Percentiles rank a stretch among this genome's conserved stretches.
These are phyloP conservation scores for Metschnikowia picachoensis DNA, from an alignment of 805 yeast genomes.

Conservation along the genomic window DNA sequence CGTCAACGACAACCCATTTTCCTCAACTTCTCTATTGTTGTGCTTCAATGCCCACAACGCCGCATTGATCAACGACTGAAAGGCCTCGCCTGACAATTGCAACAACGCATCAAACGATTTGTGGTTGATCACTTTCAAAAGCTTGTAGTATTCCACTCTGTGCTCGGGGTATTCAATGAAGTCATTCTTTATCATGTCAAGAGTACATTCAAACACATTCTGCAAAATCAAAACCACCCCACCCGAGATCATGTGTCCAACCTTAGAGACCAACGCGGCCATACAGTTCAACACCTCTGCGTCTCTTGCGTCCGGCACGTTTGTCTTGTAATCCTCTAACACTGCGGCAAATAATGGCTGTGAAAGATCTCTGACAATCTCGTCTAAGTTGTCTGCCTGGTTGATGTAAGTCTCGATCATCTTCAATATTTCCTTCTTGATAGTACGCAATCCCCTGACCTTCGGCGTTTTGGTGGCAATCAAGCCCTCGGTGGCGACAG, in stretches of 20 bases:
- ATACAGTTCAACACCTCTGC: constrained; percentile 96
- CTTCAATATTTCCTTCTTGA: constrained; percentile 88
- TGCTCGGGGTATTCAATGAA: constrained; percentile 97
- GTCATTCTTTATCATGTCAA: constrained; percentile 93
- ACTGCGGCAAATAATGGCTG: constrained; percentile 82
- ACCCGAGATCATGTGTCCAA: constrained; percentile 83
- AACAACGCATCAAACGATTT: constrained; percentile 83
- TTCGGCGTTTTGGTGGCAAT: constrained; percentile 93
- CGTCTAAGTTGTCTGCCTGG: constrained; percentile 81
- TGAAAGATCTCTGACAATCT: constrained; percentile 76
- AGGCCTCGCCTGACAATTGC: constrained; percentile 87
- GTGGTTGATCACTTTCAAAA: constrained; percentile 80
- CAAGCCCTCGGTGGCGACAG: constrained; percentile 75
- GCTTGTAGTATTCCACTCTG: constrained; percentile 90
- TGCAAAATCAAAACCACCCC: constrained; percentile 85
- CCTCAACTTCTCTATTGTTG: constrained; percentile 95
- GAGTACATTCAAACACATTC: constrained; percentile 89
- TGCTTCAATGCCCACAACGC: constrained; percentile 98
- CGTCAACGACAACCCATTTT: constrained; percentile 80
- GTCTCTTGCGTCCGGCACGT: constrained; percentile 95
- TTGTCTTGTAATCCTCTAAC: constrained; percentile 80
- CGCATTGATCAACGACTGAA: constrained; percentile 86
- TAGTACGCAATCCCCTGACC: constrained; percentile 92
- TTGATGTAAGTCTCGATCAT: constrained; percentile 84
- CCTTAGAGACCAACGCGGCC: constrained; percentile 82